Evolutionary conservation across 2,329 filamentous ascomycete genomes (phyloP).

Genomic region (Trichophyton mentagrophytes): DNA sequence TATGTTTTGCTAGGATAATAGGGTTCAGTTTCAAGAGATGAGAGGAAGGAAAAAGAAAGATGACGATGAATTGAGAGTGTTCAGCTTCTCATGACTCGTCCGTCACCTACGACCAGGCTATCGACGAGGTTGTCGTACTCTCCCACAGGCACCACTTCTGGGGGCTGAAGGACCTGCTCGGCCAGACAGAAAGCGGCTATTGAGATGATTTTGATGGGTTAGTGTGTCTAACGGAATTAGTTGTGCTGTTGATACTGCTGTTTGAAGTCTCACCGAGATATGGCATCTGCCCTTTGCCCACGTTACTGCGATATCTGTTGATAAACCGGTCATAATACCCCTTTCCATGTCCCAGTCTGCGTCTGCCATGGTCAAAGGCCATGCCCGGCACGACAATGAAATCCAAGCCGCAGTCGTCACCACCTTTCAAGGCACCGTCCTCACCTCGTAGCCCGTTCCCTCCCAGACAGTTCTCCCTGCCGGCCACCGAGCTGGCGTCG

Average conservation of each 20-base stretch:
- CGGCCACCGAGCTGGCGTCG: conserved; percentile 48
- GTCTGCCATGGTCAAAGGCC: conserved; percentile 66
- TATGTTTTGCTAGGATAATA: neutral
- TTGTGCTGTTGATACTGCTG: neutral
- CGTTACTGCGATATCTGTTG: conserved; percentile 51
- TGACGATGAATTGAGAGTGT: neutral
- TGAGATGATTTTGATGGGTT: conserved; percentile 11
- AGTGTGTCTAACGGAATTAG: conserved; percentile 12
- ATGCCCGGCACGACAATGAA: conserved; percentile 86
- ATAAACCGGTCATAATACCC: conserved; percentile 96
- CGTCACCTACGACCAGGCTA: conserved; percentile 60
- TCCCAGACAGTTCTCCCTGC: conserved; percentile 61
- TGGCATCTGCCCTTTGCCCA: conserved; percentile 35
- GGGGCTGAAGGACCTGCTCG: conserved; percentile 64
- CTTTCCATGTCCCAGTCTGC: conserved; percentile 81
- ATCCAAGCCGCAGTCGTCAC: conserved; percentile 47
- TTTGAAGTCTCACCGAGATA: conserved; percentile 43
- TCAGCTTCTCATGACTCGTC: conserved; percentile 36
- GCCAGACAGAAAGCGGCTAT: conserved; percentile 67
- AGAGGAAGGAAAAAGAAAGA: neutral
- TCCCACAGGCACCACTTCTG: conserved; percentile 58
- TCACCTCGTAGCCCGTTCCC: conserved; percentile 36
- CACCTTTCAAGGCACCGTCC: conserved; percentile 8
- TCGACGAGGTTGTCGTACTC: conserved; percentile 68
- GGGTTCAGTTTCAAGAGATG: neutral